Base-by-base conservation (phyloP, 371 early-diverging fungal species). In the Mucor racemosus region DNA sequence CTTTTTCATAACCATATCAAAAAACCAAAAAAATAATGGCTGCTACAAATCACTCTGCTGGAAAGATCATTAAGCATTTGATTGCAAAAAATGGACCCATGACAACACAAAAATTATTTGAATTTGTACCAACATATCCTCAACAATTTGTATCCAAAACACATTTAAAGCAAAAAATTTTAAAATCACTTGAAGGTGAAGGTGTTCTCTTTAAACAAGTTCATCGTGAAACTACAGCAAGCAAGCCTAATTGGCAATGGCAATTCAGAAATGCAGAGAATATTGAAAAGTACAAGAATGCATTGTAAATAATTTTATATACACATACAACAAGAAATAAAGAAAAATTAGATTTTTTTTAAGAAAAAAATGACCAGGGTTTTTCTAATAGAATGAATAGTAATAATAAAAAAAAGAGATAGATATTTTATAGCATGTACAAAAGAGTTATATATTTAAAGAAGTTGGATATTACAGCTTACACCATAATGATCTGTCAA, bases 401-500 rank as follows among this genome's bases (percentile, higher is more conserved):
- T 19, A 17, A 15, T 35, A 50, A n/a, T n/a, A n/a, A n/a, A 10
- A 26, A 13, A 26, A 26, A 26, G 3, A 3, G 26, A 26, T 1
- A 26, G 10, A 10, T 53, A 26, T 13, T 31, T 31, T 26, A 53
- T 53, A 53, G 33, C 33, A 53, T 53, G 53, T 53, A 58, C 35
- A 58, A 19, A 56, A 0, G 34, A 46, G 9, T 17, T 19, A 11
- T 7, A 19, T 15, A 8, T 40, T 34, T 62, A 61, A 26, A 42
- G 36, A 2, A 71, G 15, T 40, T 57, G 60, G 7, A 75, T 59
- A n/a, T 58, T 64, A 48, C 71, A 76, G 19, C 76, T 76, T n/a
- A 77, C 34, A 7, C 83, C 83, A 66, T 83, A 80, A 60, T 83
- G 83, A 73, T 83, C 83, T 83, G 68, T 31, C 11, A 50, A 19